Conservation (phyloP, 2,329 filamentous ascomycete genomes). For the Penicillium palitans region DNA sequence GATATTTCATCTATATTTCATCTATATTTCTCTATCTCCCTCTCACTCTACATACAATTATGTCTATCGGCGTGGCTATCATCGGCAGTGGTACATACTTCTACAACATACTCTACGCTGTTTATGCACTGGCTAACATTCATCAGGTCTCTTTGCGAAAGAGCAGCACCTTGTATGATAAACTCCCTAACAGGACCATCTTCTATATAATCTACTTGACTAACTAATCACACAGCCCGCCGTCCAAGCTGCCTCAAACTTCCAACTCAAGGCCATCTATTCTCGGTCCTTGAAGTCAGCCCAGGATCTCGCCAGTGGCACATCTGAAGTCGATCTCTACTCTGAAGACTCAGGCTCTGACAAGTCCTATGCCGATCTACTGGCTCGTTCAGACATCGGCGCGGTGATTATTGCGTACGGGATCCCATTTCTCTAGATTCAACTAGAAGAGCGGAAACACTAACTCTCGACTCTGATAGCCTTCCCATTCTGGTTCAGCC, state of each 20-base stretch:
- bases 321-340: slow-evolving; percentile 52
- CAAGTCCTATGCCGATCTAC: slow-evolving; percentile 48
- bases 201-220: neutral
- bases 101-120: neutral
- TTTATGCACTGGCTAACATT: neutral
- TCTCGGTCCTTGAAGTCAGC: slow-evolving; percentile 59
- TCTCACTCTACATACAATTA: slow-evolving; percentile 10
- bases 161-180: slow-evolving; percentile 54
- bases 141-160: slow-evolving; percentile 55
- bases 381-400: slow-evolving; percentile 50
- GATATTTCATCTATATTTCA: neutral
- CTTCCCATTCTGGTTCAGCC: slow-evolving; percentile 56
- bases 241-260: slow-evolving; percentile 46
- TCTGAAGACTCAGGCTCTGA: slow-evolving; percentile 54
- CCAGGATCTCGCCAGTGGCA: slow-evolving; percentile 39
- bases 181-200: neutral
- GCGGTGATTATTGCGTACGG: slow-evolving; percentile 54
- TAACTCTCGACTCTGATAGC: slow-evolving; percentile 30
- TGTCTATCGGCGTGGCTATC: slow-evolving; percentile 52
- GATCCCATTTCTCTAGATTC: neutral
- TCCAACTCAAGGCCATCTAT: slow-evolving; percentile 58
- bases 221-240: slow-evolving; percentile 47
- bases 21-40: no score
- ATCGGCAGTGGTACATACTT: slow-evolving; percentile 50
- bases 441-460: neutral